Evolutionary conservation across 2,329 filamentous ascomycete species (phyloP).

Genomic region (Xylaria sp.): DNA sequence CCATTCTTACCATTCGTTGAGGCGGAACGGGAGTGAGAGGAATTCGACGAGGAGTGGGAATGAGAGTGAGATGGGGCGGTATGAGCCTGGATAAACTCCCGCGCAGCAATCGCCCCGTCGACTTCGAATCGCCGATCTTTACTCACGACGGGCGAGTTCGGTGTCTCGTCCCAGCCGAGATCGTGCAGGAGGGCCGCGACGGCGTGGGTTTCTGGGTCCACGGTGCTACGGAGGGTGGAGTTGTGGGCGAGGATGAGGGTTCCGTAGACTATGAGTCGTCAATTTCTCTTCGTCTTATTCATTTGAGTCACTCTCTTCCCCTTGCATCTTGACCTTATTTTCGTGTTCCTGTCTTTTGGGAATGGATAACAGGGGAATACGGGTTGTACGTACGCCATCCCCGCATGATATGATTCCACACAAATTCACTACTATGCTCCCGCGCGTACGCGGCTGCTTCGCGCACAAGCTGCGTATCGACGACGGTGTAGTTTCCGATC

Average conservation of each 20-base stretch:
- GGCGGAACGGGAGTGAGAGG: too few relatives aligned
- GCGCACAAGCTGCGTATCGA: slow-evolving; percentile 21
- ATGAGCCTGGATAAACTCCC: slow-evolving; percentile 33
- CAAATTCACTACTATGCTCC: slow-evolving; percentile 11
- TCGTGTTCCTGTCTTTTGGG: too few relatives aligned
- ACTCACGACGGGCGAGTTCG: slow-evolving; percentile 33
- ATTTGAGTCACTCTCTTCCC: too few relatives aligned
- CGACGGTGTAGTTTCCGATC: slow-evolving; percentile 13
- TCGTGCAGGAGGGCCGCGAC: slow-evolving; percentile 40
- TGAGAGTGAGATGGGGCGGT: too few relatives aligned
- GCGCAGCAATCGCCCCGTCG: slow-evolving; percentile 42
- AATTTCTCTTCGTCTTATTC: too few relatives aligned
- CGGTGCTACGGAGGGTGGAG: slow-evolving; percentile 23
- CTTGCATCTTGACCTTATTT: too few relatives aligned
- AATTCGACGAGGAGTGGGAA: too few relatives aligned
- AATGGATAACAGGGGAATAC: too few relatives aligned
- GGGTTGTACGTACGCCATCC: slow-evolving; percentile 6
- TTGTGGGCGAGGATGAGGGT: slow-evolving; percentile 14
- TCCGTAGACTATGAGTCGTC: too few relatives aligned
- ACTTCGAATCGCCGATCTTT: slow-evolving; percentile 46
- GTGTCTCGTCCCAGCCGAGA: slow-evolving; percentile 37
- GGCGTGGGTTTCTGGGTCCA: slow-evolving; percentile 40
- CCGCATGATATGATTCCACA: slow-evolving; percentile 16
- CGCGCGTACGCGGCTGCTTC: slow-evolving; percentile 13
- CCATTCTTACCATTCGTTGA: too few relatives aligned